Evolutionary conservation across 208 protist species (phyloP).

Genomic region (Trypanosoma cruzi): DNA sequence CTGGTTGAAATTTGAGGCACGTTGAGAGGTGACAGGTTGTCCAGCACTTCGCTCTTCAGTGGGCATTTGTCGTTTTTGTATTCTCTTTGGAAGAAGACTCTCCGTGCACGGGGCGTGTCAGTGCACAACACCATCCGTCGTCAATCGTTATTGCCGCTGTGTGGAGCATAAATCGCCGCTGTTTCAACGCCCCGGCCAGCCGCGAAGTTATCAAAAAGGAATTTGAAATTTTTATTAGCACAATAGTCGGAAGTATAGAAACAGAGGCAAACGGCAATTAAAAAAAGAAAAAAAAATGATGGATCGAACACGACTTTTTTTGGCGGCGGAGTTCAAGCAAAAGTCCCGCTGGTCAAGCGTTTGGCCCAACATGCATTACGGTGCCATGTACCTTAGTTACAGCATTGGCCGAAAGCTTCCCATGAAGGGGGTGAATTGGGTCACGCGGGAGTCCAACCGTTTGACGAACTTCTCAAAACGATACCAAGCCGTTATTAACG

Average conservation of each 20-base stretch:
- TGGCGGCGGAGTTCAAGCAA: slow-evolving; percentile 91
- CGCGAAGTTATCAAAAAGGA: not conserved
- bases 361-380: slow-evolving; percentile 92
- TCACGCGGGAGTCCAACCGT: slow-evolving; percentile 86
- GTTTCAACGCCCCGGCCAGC: not conserved
- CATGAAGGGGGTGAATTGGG: slow-evolving; percentile 87
- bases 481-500: slow-evolving; percentile 71
- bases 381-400: slow-evolving; percentile 87
- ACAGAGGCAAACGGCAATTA: not conserved
- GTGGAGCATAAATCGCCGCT: not conserved
- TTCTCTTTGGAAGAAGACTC: not conserved
- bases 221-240: not conserved
- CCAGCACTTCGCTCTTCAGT: not conserved
- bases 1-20: not conserved
- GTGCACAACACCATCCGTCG: not conserved
- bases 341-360: slow-evolving; percentile 87
- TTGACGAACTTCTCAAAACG: slow-evolving; percentile 74
- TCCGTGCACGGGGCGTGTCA: not conserved
- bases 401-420: slow-evolving; percentile 76
- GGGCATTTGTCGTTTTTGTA: not conserved
- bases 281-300: slow-evolving; percentile 25
- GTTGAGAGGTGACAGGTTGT: not conserved
- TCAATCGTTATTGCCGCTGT: not conserved
- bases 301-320: slow-evolving; percentile 28
- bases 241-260: not conserved